Conservation (phyloP, 2,329 filamentous ascomycete genomes). For the Aureobasidium uvarum region DNA sequence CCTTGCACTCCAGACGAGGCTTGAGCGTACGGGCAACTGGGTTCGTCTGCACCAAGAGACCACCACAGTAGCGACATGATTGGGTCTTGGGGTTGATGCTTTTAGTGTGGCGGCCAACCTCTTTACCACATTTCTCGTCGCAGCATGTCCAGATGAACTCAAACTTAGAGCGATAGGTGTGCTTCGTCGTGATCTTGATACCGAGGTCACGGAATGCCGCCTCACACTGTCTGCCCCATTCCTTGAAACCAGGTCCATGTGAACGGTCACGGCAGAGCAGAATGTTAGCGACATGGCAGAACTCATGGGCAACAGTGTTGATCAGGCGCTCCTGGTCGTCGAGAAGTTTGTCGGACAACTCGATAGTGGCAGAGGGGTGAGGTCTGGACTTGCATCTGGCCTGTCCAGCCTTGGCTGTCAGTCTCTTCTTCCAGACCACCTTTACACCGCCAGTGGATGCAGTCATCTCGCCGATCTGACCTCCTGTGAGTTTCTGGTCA, state of each 20-base stretch:
- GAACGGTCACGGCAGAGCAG: slow-evolving; percentile 70
- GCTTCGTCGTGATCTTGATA: slow-evolving; percentile 81
- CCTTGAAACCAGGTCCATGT: slow-evolving; percentile 81
- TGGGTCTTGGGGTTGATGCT: slow-evolving; percentile 72
- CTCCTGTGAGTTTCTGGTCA: slow-evolving; percentile 61
- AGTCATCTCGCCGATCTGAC: slow-evolving; percentile 59
- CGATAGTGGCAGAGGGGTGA: slow-evolving; percentile 67
- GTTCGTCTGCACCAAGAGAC: slow-evolving; percentile 68
- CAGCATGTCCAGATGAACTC: neutral
- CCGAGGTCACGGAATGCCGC: slow-evolving; percentile 59
- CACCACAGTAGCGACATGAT: slow-evolving; percentile 73
- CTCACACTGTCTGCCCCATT: slow-evolving; percentile 63
- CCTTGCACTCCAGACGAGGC: neutral
- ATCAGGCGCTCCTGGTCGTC: slow-evolving; percentile 71
- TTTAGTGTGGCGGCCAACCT: slow-evolving; percentile 80
- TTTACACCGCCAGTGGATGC: slow-evolving; percentile 66
- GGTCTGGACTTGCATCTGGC: slow-evolving; percentile 50
- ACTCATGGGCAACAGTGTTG: slow-evolving; percentile 94
- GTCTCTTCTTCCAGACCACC: slow-evolving; percentile 71
- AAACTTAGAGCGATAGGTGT: slow-evolving; percentile 83
- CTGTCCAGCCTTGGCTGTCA: slow-evolving; percentile 70
- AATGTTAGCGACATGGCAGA: slow-evolving; percentile 89
- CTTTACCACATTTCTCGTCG: slow-evolving; percentile 55
- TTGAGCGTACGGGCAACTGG: slow-evolving; percentile 45
- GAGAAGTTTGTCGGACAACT: slow-evolving; percentile 85